phyloP scores from a whole-genome alignment of 352 stramenopile genomes.

The Globisporangium echinulatum region DNA sequence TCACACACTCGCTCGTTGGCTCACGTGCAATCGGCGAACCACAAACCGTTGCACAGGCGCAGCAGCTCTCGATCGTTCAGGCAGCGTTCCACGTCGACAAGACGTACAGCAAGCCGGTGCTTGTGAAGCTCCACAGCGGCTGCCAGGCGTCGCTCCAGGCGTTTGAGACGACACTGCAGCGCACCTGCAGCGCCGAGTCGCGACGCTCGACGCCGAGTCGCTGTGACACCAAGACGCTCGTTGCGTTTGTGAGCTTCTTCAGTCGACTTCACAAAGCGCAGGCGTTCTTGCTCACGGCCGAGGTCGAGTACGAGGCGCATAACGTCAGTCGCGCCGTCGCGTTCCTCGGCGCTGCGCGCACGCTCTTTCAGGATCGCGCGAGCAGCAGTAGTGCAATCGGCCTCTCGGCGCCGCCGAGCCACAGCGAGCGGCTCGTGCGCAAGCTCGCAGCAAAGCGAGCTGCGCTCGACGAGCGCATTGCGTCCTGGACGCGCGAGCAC shows the following conservation, averaged over 20 bases:
- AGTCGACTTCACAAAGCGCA: slow-evolving; percentile 21
- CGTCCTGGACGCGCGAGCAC: slow-evolving; percentile 20
- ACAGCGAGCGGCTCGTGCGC: slow-evolving; percentile 5
- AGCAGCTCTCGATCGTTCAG: slow-evolving; percentile 38
- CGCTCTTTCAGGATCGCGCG: slow-evolving; percentile 17
- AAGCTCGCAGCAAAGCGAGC: slow-evolving; percentile 15
- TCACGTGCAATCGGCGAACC: no score
- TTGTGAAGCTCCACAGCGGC: slow-evolving; percentile 33
- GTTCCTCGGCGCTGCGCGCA: slow-evolving; percentile 11
- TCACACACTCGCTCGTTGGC: no score
- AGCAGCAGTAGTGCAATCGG: slow-evolving; percentile 17
- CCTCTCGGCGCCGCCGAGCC: slow-evolving; percentile 11
- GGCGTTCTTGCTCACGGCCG: slow-evolving; percentile 17
- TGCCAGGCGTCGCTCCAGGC: slow-evolving; percentile 19
- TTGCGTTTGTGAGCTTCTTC: slow-evolving; percentile 26
- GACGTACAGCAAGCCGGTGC: slow-evolving; percentile 20
- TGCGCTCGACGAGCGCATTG: slow-evolving; percentile 5
- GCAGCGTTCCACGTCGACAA: slow-evolving; percentile 22
- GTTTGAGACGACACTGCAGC: slow-evolving; percentile 13
- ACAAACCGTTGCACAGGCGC: slow-evolving; percentile 15
- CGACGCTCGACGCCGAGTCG: neutral
- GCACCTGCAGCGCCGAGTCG: slow-evolving; percentile 6
- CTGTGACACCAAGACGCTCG: slow-evolving; percentile 7
- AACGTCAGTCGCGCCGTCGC: slow-evolving; percentile 25
- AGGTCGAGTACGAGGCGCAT: slow-evolving; percentile 16